phyloP scores from a whole-genome alignment of 2,329 filamentous ascomycete species.

The Penicillium sp. region DNA sequence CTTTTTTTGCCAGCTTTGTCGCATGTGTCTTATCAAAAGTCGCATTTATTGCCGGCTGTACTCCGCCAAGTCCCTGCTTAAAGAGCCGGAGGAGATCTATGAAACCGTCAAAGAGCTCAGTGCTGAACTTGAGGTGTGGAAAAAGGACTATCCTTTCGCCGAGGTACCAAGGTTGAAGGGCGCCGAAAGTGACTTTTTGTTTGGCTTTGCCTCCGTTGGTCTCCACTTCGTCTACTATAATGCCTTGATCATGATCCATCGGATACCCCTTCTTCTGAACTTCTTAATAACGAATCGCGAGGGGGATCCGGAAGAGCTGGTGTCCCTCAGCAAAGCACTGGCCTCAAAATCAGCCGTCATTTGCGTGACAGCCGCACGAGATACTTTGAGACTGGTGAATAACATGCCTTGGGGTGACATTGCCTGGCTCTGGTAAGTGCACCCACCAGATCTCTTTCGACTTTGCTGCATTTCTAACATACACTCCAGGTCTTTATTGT shows the following conservation, averaged over 20 bases:
- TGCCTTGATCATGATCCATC: conserved; percentile 90
- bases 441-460: neutral
- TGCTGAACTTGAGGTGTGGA: conserved; percentile 84
- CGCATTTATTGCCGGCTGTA: conserved; percentile 89
- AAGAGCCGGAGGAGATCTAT: conserved; percentile 75
- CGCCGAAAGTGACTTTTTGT: conserved; percentile 78
- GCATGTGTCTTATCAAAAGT: conserved; percentile 83
- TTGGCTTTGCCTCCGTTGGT: conserved; percentile 86
- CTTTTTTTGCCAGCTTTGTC: conserved; percentile 88
- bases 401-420: conserved; percentile 93
- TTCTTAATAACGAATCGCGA: conserved; percentile 77
- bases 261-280: conserved; percentile 91
- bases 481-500: conserved; percentile 69
- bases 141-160: conserved; percentile 82
- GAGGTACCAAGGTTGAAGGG: conserved; percentile 88
- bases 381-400: conserved; percentile 86
- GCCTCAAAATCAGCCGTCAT: conserved; percentile 85
- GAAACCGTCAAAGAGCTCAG: conserved; percentile 91
- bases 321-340: conserved; percentile 73
- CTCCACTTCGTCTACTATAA: conserved; percentile 96
- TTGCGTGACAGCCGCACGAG: conserved; percentile 84
- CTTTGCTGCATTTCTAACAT: neutral
- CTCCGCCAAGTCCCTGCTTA: conserved; percentile 81
- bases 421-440: conserved; percentile 81
- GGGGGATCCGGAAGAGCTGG: conserved; percentile 26